Conservation (phyloP, 2,329 filamentous ascomycete species). For the Nothomitra cinnamomea region DNA sequence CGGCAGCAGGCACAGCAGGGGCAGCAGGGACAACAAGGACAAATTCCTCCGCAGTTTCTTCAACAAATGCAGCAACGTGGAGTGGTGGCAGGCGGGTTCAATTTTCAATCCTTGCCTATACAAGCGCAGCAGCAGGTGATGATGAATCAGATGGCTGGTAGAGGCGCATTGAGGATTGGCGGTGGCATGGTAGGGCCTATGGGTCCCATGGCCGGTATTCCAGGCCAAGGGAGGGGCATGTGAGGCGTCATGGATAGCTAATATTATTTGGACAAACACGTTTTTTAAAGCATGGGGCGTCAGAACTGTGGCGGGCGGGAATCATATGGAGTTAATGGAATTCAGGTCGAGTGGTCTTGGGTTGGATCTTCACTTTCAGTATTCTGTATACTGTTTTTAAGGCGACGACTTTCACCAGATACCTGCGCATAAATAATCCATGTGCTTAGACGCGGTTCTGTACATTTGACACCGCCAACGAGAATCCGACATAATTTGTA, state of each 20-base stretch:
- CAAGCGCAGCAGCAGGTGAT: constrained; percentile 5
- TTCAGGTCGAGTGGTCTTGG: too few relatives aligned
- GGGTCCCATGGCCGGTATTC: background rate
- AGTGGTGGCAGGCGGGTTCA: too few relatives aligned
- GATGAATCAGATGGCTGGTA: constrained; percentile 4
- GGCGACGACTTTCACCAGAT: too few relatives aligned
- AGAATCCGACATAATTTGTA: too few relatives aligned
- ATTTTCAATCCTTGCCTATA: background rate
- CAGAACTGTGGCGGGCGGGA: background rate
- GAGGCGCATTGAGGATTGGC: too few relatives aligned
- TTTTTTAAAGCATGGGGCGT: too few relatives aligned
- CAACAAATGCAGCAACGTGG: constrained; percentile 4
- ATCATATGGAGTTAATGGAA: background rate
- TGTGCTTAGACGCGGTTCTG: too few relatives aligned
- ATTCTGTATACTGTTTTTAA: too few relatives aligned
- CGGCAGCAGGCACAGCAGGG: constrained; percentile 12
- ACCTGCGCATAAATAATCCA: too few relatives aligned
- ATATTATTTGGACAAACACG: background rate
- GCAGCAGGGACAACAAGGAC: constrained; percentile 1
- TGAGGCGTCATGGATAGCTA: background rate
- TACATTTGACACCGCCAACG: too few relatives aligned
- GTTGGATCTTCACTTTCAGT: too few relatives aligned
- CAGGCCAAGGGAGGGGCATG: constrained; percentile 5
- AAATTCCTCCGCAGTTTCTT: constrained; percentile 2
- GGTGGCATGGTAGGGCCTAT: background rate